Percentiles rank a stretch among this genome's conserved stretches.
Conservation (phyloP, 306 rosid species). For the Trichosanthes cucumerina region DNA sequence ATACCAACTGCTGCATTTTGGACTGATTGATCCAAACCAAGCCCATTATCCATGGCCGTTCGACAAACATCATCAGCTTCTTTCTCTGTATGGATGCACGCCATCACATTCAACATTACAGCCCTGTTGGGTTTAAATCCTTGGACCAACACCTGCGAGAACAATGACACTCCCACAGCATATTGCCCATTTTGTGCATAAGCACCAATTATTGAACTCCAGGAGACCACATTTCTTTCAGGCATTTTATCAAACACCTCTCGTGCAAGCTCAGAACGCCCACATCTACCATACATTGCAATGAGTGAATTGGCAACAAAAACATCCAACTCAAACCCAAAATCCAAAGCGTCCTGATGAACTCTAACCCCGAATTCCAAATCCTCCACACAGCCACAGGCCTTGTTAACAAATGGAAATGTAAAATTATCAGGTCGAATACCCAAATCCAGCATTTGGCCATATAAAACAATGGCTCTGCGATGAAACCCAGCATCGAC, state of each 20-base stretch:
- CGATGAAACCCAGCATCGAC: slow-evolving; percentile 21
- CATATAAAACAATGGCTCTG: slow-evolving; percentile 18
- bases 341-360: slow-evolving; percentile 14
- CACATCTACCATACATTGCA: slow-evolving; percentile 29
- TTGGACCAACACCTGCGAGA: slow-evolving; percentile 20
- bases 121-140: slow-evolving; percentile 22
- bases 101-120: slow-evolving; percentile 29
- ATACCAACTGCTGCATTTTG: slow-evolving; percentile 31
- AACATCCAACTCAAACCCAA: slow-evolving; percentile 17
- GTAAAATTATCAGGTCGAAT: slow-evolving; percentile 25
- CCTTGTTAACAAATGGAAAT: slow-evolving; percentile 34
- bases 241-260: slow-evolving; percentile 26
- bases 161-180: slow-evolving; percentile 12
- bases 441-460: slow-evolving; percentile 18
- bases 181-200: slow-evolving; percentile 17
- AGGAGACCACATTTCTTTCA: slow-evolving; percentile 22
- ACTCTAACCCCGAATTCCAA: slow-evolving; percentile 14
- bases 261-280: slow-evolving; percentile 14
- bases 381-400: slow-evolving; percentile 16
- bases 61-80: slow-evolving; percentile 21
- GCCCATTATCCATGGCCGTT: slow-evolving; percentile 8
- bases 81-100: slow-evolving; percentile 19
- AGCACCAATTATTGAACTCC: slow-evolving; percentile 39
- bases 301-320: slow-evolving; percentile 30
- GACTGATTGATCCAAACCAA: slow-evolving; percentile 15